Base-by-base conservation (phyloP, 2,329 filamentous ascomycete genomes). In the Diplocarpon rosae region DNA sequence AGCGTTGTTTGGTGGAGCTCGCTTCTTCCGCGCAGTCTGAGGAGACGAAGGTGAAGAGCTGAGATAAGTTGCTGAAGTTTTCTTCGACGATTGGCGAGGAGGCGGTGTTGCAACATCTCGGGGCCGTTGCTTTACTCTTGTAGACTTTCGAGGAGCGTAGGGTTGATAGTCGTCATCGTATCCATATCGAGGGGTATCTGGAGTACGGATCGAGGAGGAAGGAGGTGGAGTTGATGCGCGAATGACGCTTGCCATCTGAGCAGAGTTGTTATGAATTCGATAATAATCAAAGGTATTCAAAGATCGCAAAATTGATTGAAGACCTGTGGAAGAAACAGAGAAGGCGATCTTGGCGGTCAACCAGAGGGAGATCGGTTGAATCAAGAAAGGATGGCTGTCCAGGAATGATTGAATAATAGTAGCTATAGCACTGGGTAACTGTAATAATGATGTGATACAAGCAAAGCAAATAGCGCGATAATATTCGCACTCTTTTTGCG, bases 81-180 rank as follows among this genome's bases (percentile, higher is more conserved):
- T 46, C 2, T 36, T 33, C 5, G 47, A 40, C 59, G 51, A 42
- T 44, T 51, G 64, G 33, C 33, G 51, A 24, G 52, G 58, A 52
- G 77, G 78, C 16, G 77, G 75, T 1, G 76, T 80, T 62, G 70
- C 71, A 57, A 55, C 47, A 45, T 46, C 69, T 64, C 48, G 65
- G 56, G 37, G 65, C 57, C 70, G 69, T 56, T 78, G 73, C 34
- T 70, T 76, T 54, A 85, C 71, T 53, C 82, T 75, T 48, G 74
- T 72, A 3, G 79, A 83, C 57, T 83, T 82, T 62, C 82, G 75
- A 43, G 81, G 79, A 48, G 80, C 78, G 59, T 79, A 88, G 36
- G 83, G 83, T 58, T 85, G 75, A 70, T 80, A 88, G 51, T 70
- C 66, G 63, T 89, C 83, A 53, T 72, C 69, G 56, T 71, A 78